A percentile compares a stretch with the other conserved stretches of the same genome.
phyloP scores from a whole-genome alignment of 257 asterid species.

The Solanum lycopersicoides region DNA sequence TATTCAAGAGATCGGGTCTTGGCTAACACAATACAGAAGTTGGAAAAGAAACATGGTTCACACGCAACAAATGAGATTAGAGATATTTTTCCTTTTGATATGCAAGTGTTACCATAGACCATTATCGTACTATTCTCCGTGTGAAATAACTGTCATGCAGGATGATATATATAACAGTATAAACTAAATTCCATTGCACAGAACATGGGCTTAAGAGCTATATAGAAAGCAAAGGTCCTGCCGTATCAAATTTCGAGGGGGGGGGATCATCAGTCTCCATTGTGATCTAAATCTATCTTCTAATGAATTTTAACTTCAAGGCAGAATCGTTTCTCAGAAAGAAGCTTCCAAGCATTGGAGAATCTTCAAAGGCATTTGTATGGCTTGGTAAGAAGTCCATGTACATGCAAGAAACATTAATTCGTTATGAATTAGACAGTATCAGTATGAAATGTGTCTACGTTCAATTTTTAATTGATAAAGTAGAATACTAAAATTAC shows the following conservation, averaged over 20 bases:
- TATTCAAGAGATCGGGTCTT: conserved; percentile 4
- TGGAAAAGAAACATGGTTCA: not conserved
- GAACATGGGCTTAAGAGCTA: not conserved
- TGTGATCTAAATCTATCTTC: not conserved
- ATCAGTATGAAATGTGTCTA: not conserved
- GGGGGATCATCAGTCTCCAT: not conserved
- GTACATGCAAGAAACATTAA: not conserved
- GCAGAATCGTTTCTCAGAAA: not conserved
- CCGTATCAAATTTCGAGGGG: not conserved
- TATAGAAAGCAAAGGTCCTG: not conserved
- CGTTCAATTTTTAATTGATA: not conserved
- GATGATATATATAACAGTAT: not conserved
- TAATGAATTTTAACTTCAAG: not conserved
- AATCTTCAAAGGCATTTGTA: not conserved
- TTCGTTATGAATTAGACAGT: not conserved
- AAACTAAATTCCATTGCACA: not conserved
- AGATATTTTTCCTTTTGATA: not conserved
- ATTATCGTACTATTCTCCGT: not conserved
- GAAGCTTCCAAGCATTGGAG: not conserved
- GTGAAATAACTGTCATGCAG: not conserved
- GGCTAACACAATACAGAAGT: not conserved
- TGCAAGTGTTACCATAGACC: not conserved
- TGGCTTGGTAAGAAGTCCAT: not conserved
- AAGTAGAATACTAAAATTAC: not conserved
- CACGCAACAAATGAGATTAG: not conserved